These are phyloP conservation scores for Lentinula lateritia DNA, from an alignment of 768 basidiomycete genomes.

Conservation along the genomic window DNA sequence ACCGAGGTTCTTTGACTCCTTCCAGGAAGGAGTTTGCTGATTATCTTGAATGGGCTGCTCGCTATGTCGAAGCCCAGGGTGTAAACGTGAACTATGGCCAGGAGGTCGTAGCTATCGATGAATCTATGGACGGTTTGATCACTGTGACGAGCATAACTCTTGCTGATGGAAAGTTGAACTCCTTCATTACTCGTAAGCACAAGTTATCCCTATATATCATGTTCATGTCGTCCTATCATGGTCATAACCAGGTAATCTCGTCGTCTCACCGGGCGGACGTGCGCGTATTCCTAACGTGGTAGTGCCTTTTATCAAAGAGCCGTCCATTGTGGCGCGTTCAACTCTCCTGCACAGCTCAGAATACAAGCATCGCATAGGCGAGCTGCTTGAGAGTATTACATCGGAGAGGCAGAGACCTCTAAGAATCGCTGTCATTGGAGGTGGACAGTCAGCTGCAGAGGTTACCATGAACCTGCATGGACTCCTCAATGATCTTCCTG, in stretches of 20 bases:
- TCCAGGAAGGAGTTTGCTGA: conserved; percentile 50
- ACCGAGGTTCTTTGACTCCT: conserved; percentile 44
- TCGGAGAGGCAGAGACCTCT: conserved; percentile 19
- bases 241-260: conserved; percentile 32
- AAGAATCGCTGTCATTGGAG: conserved; percentile 40
- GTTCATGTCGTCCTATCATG: conserved; percentile 1
- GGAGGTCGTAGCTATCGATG: conserved; percentile 36
- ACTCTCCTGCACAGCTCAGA: conserved; percentile 31
- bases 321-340: conserved; percentile 22
- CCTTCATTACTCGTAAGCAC: conserved; percentile 34
- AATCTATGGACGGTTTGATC: conserved; percentile 27
- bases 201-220: neutral
- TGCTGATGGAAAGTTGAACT: conserved; percentile 25
- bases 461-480: conserved; percentile 38
- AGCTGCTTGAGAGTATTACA: conserved; percentile 25
- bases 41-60: conserved; percentile 48
- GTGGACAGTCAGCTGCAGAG: conserved; percentile 45
- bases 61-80: conserved; percentile 36
- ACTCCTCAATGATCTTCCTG: conserved; percentile 28
- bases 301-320: conserved; percentile 23
- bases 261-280: conserved; percentile 46
- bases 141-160: conserved; percentile 30
- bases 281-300: conserved; percentile 36
- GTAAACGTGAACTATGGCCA: conserved; percentile 39
- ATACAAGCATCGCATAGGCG: conserved; percentile 32